These are phyloP conservation scores for Dissophora globulifera DNA, from an alignment of 192 early-diverging fungal genomes.

Conservation along the genomic window DNA sequence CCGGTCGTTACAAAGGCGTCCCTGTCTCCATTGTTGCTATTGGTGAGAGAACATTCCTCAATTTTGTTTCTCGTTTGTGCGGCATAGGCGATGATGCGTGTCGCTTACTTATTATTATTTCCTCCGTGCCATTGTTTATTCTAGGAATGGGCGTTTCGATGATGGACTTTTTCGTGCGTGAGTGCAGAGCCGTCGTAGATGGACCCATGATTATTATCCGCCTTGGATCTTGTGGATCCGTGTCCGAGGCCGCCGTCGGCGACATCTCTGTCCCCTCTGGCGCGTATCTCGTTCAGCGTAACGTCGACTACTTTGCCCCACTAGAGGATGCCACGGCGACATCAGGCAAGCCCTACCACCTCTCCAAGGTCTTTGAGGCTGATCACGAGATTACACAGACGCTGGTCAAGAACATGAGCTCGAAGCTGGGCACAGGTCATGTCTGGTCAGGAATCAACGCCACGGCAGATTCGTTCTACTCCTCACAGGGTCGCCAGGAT, in stretches of 20 bases:
- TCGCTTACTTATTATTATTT: too few species aligned
- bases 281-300: constrained; percentile 71
- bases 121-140: neutral
- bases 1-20: constrained; percentile 77
- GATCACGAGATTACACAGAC: constrained; percentile 64
- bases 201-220: constrained; percentile 85
- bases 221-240: constrained; percentile 88
- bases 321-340: constrained; percentile 20
- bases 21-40: constrained; percentile 90
- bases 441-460: constrained; percentile 75
- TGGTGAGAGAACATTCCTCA: constrained; percentile 5
- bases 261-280: constrained; percentile 76
- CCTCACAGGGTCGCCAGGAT: constrained; percentile 81
- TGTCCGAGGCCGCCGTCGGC: constrained; percentile 67
- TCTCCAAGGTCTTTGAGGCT: constrained; percentile 69
- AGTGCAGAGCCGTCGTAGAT: constrained; percentile 78
- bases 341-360: constrained; percentile 63
- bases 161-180: constrained; percentile 94
- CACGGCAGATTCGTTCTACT: constrained; percentile 88
- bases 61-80: neutral
- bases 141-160: constrained; percentile 76
- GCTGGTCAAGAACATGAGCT: constrained; percentile 45
- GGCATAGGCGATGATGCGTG: too few species aligned
- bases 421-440: constrained; percentile 52
- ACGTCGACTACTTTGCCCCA: constrained; percentile 82